A percentile compares a stretch with the other conserved stretches of the same genome.
Conservation (phyloP, 202 grass and related monocot genomes). For the Carex sylvatica region DNA sequence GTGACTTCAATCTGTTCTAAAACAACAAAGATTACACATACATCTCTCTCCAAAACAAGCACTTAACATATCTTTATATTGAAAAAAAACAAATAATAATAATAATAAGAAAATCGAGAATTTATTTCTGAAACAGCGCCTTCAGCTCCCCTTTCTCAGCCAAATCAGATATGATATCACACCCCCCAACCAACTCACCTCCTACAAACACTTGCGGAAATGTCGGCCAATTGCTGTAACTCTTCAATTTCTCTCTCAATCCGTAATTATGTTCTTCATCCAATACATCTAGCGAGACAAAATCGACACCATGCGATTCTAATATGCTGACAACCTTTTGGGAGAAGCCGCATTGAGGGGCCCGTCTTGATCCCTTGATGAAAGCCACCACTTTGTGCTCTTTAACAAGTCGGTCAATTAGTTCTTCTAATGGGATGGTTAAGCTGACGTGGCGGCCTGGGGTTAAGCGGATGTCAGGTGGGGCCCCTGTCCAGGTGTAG, state of each 20-base stretch:
- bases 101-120: neutral
- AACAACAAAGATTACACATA: neutral
- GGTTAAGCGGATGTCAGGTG: slow-evolving; percentile 55
- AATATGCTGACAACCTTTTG: slow-evolving; percentile 88
- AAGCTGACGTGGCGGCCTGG: slow-evolving; percentile 84
- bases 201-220: slow-evolving; percentile 82
- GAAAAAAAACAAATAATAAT: neutral
- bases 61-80: neutral
- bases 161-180: slow-evolving; percentile 85
- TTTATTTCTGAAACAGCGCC: slow-evolving; percentile 58
- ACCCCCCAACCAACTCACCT: slow-evolving; percentile 80
- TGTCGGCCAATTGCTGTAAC: slow-evolving; percentile 82
- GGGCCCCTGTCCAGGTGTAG: slow-evolving; percentile 57
- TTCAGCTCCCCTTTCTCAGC: slow-evolving; percentile 79
- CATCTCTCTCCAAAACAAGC: neutral
- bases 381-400: slow-evolving; percentile 93
- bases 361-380: slow-evolving; percentile 90
- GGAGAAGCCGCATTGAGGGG: slow-evolving; percentile 85
- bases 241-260: slow-evolving; percentile 73
- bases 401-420: slow-evolving; percentile 81
- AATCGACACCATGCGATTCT: slow-evolving; percentile 70
- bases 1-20: neutral
- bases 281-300: slow-evolving; percentile 68
- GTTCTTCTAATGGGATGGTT: slow-evolving; percentile 60
- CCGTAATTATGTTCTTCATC: slow-evolving; percentile 90